Evolutionary conservation across 768 basidiomycete genomes (phyloP).

Genomic region (Amanita jacksonii): DNA sequence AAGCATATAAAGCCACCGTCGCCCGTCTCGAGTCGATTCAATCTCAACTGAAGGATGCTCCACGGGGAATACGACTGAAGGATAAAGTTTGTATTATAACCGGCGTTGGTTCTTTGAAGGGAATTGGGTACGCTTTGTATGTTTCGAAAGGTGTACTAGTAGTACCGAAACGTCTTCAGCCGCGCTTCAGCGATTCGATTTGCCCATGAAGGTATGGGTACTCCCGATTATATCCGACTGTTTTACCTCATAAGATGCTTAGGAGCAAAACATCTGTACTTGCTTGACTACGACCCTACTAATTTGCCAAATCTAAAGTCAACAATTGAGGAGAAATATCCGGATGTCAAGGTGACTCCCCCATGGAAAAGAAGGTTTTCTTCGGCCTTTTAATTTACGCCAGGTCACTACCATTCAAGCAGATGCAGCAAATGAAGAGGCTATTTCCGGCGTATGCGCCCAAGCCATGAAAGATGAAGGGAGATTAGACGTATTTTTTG

Average conservation of each 20-base stretch:
- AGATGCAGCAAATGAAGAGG: conserved; percentile 74
- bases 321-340: conserved; percentile 56
- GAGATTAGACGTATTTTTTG: conserved; percentile 88
- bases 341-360: conserved; percentile 68
- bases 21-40: conserved; percentile 60
- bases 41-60: conserved; percentile 47
- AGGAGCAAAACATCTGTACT: conserved; percentile 74
- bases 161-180: conserved; percentile 24
- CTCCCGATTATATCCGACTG: neutral
- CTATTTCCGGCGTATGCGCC: conserved; percentile 60
- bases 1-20: conserved; percentile 50
- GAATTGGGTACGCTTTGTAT: conserved; percentile 63
- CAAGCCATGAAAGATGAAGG: conserved; percentile 75
- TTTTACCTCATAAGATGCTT: conserved; percentile 9
- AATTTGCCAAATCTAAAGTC: conserved; percentile 65
- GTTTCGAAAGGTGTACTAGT: conserved; percentile 1
- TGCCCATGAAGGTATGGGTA: conserved; percentile 62
- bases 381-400: neutral
- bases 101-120: conserved; percentile 77
- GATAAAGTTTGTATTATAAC: conserved; percentile 84
- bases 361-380: neutral
- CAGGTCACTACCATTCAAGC: conserved; percentile 73
- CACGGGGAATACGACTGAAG: conserved; percentile 47
- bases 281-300: conserved; percentile 57
- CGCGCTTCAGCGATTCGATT: conserved; percentile 65